Evolutionary conservation across 768 basidiomycete species (phyloP), one percentile per base, ranked within the genome.

Genomic region (Trametopsis cervina): DNA sequence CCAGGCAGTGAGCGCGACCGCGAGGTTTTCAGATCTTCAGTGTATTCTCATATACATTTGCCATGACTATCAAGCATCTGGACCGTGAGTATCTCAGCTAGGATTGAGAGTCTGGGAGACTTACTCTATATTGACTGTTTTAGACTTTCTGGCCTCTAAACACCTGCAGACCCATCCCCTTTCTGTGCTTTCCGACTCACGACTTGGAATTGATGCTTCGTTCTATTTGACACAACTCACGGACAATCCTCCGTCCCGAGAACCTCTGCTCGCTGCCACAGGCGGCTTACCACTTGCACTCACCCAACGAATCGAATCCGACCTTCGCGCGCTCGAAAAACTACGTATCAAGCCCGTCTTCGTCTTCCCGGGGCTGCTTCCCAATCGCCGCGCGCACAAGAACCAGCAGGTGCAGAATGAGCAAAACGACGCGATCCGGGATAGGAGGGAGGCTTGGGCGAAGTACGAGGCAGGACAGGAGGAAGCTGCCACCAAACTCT

Each of bases 271-370:
- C 11, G 89, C 94, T 0, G 93, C 95, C 0, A 95, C 94, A 1
- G 96, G 96, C 17, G 96, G 96, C 33, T 78, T 94, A 15, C 96
- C 95, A 1, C 77, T 97, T 49, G 85, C 90, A 40, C 76, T 99
- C 47, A 85, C 83, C 20, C 75, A 78, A 57, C 85, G 89, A 54
- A 90, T 99, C 64, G 94, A 97, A 69, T 74, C 81, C 33, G 94
- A 99, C 73, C 74, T 98, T 40, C 86, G 94, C 41, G 72, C 78
- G 12, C 83, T 98, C 61, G 93, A 96, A 74, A 85, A 84, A 68
- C 73, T 89, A 26, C 83, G 78, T 56, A 97, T 99, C 75, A 96
- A 95, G 63, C 96, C 96, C 18, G 91, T 99, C n/a, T 95, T 99
- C 59, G 90, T 99, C 43, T 98, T 98, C 67, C 82, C 89, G 13